These are phyloP conservation scores for Neolentinus lepideus DNA, from an alignment of 1,284 basidiomycete genomes.

Conservation along the genomic window DNA sequence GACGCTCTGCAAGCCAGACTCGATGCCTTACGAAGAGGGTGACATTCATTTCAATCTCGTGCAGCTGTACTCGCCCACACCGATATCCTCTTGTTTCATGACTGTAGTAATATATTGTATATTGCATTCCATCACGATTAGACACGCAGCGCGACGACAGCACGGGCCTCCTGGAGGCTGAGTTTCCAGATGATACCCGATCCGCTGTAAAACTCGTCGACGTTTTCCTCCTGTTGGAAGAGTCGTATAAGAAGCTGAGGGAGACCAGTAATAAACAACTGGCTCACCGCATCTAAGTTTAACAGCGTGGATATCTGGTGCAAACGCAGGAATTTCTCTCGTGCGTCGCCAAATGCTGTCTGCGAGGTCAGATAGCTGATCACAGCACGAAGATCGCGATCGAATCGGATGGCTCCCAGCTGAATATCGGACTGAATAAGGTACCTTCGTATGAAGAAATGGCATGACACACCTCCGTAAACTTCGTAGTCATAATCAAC, in stretches of 20 bases:
- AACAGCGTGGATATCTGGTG: conserved; percentile 92
- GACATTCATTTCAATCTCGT: background rate
- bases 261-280: conserved; percentile 7
- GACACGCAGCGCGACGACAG: conserved; percentile 57
- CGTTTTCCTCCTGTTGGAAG: conserved; percentile 70
- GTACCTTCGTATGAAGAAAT: background rate
- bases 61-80: background rate
- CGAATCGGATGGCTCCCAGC: conserved; percentile 96
- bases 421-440: conserved; percentile 24
- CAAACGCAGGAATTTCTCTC: conserved; percentile 88
- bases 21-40: conserved; percentile 62
- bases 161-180: conserved; percentile 70
- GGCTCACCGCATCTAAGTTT: conserved; percentile 78
- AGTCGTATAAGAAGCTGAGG: conserved; percentile 1
- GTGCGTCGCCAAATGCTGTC: conserved; percentile 78
- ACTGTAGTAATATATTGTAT: background rate
- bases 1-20: conserved; percentile 85
- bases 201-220: conserved; percentile 87
- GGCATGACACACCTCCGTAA: conserved; percentile 66
- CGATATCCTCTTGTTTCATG: background rate
- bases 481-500: conserved; percentile 72
- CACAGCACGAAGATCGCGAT: conserved; percentile 85
- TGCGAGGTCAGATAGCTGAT: conserved; percentile 81
- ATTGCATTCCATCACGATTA: conserved; percentile 17
- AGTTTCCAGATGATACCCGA: conserved; percentile 91